Percentiles rank a stretch among this genome's conserved stretches.
These are phyloP conservation scores for Neurospora sp. DNA, from an alignment of 495 filamentous ascomycete species.

Conservation along the genomic window DNA sequence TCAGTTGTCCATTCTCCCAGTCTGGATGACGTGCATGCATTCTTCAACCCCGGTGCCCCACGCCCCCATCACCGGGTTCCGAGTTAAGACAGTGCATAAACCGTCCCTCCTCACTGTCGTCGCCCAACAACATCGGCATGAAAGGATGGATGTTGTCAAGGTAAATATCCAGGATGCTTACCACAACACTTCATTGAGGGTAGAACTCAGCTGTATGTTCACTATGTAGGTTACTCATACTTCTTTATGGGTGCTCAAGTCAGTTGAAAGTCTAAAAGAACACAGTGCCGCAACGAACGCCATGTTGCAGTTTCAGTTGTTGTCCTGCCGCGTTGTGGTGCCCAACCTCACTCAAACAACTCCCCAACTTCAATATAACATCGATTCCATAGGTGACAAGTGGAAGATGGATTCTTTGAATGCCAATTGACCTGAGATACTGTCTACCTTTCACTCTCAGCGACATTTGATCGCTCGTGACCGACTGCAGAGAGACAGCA, in stretches of 20 bases:
- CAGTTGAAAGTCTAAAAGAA: background rate
- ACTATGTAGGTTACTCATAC: too few relatives aligned
- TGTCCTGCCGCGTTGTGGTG: too few relatives aligned
- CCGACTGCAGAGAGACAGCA: background rate
- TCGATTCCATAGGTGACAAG: background rate
- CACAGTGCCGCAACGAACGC: background rate
- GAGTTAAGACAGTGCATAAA: background rate
- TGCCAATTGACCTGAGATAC: background rate
- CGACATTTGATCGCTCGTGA: background rate
- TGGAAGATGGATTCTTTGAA: background rate
- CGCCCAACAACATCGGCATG: too few relatives aligned
- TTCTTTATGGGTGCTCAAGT: background rate
- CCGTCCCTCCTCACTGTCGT: background rate
- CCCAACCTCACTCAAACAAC: background rate
- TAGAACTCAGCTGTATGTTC: too few relatives aligned
- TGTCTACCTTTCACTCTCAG: background rate
- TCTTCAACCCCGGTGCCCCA: background rate
- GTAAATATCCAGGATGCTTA: background rate
- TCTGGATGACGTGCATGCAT: background rate
- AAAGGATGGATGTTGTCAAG: background rate
- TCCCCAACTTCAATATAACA: background rate
- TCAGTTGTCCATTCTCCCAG: background rate
- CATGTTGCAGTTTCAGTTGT: too few relatives aligned
- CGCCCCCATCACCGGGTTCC: background rate
- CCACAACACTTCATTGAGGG: background rate